Base-by-base conservation (phyloP, 805 yeast species). In the Schizosaccharomyces cryophilus region DNA sequence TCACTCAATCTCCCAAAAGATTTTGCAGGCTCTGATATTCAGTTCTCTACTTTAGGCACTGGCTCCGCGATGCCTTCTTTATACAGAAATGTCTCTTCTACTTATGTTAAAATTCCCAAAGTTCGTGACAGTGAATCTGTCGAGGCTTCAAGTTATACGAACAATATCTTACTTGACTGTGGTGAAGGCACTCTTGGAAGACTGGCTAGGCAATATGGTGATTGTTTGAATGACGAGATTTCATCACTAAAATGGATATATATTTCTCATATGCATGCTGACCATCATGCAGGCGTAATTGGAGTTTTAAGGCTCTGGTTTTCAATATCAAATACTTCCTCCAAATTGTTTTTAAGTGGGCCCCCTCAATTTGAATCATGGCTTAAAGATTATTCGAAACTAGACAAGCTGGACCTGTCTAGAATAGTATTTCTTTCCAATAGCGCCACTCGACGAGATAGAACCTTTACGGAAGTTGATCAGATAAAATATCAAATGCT, bases 211-310 rank as follows among this genome's bases (percentile, higher is more conserved):
- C 74, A 80, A 62, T 80, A 80, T 64, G 82, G 82, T 0, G 73
- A 72, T 1, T 76, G 77, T 19, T 64, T 74, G 1, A 67, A 68
- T 24, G 70, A 56, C 5, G 30, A 84, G 2, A 75, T 89, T 64
- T 65, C 72, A 51, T 94, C 88, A 66, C 71, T 89, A 62, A 73
- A 77, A 40, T 62, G 87, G 61, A 73, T 90, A 24, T 85, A 80
- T 66, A 73, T 93, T 61, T 84, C 95, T 66, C 99, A 93, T 74
- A 74, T 90, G 66, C 99, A 93, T 71, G 98, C 97, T 0, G 99
- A 93, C 69, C 99, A 93, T 69, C 96, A 90, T 70, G 73, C 93
- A 54, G 99, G 99, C 0, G 75, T 85, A 4, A 72, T 84, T 5
- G 78, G 87, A 4, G 70, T 93, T 3, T 74, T 93, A 30, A 74